Evolutionary conservation across 108 stramenopile species (phyloP).

Genomic region (Mediolabrus comicus): DNA sequence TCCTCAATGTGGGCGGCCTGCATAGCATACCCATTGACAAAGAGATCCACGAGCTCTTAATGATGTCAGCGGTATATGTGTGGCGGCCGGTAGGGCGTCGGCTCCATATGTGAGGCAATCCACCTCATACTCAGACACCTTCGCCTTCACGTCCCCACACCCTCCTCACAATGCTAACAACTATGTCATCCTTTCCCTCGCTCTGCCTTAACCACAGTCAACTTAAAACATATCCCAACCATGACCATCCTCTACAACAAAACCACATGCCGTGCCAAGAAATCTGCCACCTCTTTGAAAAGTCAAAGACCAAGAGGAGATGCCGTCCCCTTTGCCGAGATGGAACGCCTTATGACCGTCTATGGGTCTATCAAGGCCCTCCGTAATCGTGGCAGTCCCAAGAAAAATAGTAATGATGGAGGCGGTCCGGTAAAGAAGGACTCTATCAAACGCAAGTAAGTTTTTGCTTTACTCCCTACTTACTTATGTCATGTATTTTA

Average conservation of each 20-base stretch:
- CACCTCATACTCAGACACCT: too few species aligned
- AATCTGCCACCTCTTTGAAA: background rate
- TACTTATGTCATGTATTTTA: background rate
- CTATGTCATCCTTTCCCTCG: background rate
- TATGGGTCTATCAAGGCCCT: background rate
- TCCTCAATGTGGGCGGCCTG: too few species aligned
- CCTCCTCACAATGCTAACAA: background rate
- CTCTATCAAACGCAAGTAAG: background rate
- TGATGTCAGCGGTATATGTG: too few species aligned
- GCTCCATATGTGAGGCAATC: too few species aligned
- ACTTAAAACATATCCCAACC: background rate
- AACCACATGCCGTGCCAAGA: background rate
- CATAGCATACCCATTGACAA: too few species aligned
- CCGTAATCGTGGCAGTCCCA: background rate
- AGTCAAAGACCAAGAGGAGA: background rate
- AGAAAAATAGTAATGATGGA: background rate
- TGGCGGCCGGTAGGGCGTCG: too few species aligned
- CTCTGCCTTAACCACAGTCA: background rate
- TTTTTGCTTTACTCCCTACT: background rate
- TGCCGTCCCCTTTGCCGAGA: constrained; percentile 8
- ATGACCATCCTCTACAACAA: background rate
- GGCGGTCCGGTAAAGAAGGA: background rate
- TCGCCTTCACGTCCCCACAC: too few species aligned
- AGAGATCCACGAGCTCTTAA: too few species aligned
- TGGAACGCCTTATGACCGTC: constrained; percentile 8